Percentiles rank a stretch among this genome's conserved stretches.
Conservation (phyloP, 2,329 filamentous ascomycete species). For the Alternaria arborescens region DNA sequence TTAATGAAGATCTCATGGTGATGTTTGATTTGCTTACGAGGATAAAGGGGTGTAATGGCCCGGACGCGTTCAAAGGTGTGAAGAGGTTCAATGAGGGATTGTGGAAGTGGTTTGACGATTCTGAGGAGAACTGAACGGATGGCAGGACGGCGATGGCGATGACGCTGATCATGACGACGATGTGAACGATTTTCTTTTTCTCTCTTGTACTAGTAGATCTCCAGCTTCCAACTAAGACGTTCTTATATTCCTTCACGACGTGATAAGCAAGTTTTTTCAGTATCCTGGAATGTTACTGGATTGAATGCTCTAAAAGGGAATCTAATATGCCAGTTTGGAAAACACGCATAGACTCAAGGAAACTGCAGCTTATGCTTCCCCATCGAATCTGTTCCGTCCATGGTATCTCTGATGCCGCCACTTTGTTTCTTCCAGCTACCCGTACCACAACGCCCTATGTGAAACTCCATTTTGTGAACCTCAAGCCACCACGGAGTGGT, state of each 20-base stretch:
- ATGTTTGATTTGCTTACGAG: constrained; percentile 23
- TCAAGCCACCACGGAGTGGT: neutral
- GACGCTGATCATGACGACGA: neutral
- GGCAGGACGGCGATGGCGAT: neutral
- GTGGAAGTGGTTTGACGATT: constrained; percentile 17
- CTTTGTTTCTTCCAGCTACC: neutral
- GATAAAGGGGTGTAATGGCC: constrained; percentile 17
- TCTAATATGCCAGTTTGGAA: neutral
- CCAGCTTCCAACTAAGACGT: neutral
- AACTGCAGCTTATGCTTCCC: neutral
- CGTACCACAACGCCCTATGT: neutral
- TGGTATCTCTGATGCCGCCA: constrained; percentile 5
- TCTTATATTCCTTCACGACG: neutral
- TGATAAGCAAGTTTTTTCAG: neutral
- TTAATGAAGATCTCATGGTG: constrained; percentile 18
- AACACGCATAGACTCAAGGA: neutral
- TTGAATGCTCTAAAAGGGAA: neutral
- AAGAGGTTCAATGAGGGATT: constrained; percentile 17
- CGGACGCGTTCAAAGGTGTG: constrained; percentile 16
- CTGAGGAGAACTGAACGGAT: no score
- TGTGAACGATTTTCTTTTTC: neutral
- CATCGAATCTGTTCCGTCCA: neutral
- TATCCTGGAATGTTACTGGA: neutral
- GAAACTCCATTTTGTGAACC: neutral
- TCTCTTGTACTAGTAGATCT: neutral